Percentiles rank a stretch among this genome's conserved stretches.
Evolutionary conservation across 2,329 filamentous ascomycete species (phyloP).

Genomic region (Sclerotinia glacialis): DNA sequence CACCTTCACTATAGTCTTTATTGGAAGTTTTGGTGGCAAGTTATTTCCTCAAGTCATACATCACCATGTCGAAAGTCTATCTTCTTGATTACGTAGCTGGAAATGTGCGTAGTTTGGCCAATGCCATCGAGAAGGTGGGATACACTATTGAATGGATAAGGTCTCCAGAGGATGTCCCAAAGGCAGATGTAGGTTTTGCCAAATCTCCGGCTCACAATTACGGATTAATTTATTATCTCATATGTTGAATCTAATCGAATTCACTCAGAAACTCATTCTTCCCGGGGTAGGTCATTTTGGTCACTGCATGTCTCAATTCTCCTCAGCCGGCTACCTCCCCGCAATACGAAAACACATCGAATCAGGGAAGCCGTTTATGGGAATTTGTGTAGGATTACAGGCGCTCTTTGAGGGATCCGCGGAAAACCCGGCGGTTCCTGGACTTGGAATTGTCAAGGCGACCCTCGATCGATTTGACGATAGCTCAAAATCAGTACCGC

Average conservation of each 20-base stretch:
- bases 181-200: conserved; percentile 67
- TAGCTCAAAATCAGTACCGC: conserved; percentile 82
- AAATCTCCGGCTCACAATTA: background rate
- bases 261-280: conserved; percentile 77
- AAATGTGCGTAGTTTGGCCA: conserved; percentile 92
- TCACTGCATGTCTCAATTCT: conserved; percentile 85
- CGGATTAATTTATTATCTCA: background rate
- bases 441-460: conserved; percentile 72
- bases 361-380: conserved; percentile 95
- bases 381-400: conserved; percentile 92
- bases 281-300: conserved; percentile 97
- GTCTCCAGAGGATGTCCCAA: conserved; percentile 76
- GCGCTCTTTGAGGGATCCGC: conserved; percentile 83
- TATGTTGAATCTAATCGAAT: background rate
- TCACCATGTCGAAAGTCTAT: conserved; percentile 73
- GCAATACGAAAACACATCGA: conserved; percentile 80
- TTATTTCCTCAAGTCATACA: background rate
- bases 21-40: background rate
- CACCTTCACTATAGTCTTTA: background rate
- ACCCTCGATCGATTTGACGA: conserved; percentile 74
- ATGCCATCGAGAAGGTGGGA: conserved; percentile 94
- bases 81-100: conserved; percentile 88
- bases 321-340: conserved; percentile 76
- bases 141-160: conserved; percentile 92
- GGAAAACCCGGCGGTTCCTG: conserved; percentile 69